Percentiles rank a stretch among this genome's conserved stretches.
Conservation (phyloP, 208 protist species). For the Trypanosoma theileri region DNA sequence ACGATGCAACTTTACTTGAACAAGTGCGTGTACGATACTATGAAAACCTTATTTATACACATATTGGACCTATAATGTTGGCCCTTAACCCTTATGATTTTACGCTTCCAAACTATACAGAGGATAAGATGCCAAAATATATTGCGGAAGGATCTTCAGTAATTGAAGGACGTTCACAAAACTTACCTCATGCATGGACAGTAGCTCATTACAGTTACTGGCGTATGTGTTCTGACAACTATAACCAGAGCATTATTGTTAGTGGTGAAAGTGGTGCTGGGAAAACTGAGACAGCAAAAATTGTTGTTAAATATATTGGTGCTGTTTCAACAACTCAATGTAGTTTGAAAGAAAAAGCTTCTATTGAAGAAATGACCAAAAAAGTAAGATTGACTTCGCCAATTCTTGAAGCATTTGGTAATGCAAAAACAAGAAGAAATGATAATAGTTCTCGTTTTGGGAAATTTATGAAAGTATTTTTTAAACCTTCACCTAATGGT, state of each 20-base stretch:
- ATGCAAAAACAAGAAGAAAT: constrained; percentile 56
- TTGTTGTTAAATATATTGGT: constrained; percentile 44
- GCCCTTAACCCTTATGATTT: constrained; percentile 53
- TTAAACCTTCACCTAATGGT: constrained; percentile 9
- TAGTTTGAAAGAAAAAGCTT: constrained; percentile 13
- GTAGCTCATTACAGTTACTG: constrained; percentile 45
- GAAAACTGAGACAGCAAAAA: constrained; percentile 46
- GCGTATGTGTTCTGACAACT: constrained; percentile 24
- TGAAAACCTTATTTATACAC: constrained; percentile 45
- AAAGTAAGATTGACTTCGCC: constrained; percentile 38
- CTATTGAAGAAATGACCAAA: constrained; percentile 22
- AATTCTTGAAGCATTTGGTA: constrained; percentile 61
- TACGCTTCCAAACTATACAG: constrained; percentile 32
- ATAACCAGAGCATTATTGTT: constrained; percentile 53
- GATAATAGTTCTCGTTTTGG: constrained; percentile 59
- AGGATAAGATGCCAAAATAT: constrained; percentile 38
- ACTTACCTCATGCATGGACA: constrained; percentile 41
- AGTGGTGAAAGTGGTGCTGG: constrained; percentile 50
- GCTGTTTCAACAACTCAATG: constrained; percentile 26
- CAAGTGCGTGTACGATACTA: constrained; percentile 41
- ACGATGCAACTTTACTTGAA: constrained; percentile 38
- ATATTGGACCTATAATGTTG: constrained; percentile 47
- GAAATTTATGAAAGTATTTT: constrained; percentile 56
- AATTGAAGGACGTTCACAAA: constrained; percentile 18
- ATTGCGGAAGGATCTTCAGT: constrained; percentile 28